Evolutionary conservation across 345 rosid genomes (phyloP), one percentile per base, ranked within the genome.

Genomic region (Citrus reticulata): DNA sequence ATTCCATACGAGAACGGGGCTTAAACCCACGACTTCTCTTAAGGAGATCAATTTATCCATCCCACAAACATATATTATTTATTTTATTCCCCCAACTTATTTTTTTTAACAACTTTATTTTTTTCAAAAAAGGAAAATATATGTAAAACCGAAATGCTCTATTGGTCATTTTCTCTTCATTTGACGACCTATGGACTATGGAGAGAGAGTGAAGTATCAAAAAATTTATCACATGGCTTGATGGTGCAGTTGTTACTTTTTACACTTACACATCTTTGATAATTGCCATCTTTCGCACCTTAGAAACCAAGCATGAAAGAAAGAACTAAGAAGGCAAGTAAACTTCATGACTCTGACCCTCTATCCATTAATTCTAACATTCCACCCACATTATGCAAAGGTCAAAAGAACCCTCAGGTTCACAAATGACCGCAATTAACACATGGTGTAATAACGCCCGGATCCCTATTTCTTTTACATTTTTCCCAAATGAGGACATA

Each of bases 291-390:
- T 51, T 70, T 9, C 51, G 73, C 73, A 81, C 61, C 84, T 81
- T 81, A 68, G 76, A 66, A 72, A 63, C 73, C 20, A 81, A 81
- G 84, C 73, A 71, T 78, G 58, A 25, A n/a, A 68, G 9, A 6
- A 29, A 6, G 27, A 7, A 35, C 46, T 46, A 69, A 84, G 86
- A 78, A 68, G 84, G 34, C 51, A 30, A 74, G 81, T 77, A 75
- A 69, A 70, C 80, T 71, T 87, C 85, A 32, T 64, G 89, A 84
- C 27, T 25, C 49, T 30, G 87, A 83, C 88, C 58, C 22, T 19
- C 77, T 32, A 78, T 81, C 88, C 61, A 66, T 22, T 46, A 70
- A 79, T n/a, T 49, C 70, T 49, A 67, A 78, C 86, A n/a, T 64
- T 73, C 79, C 84, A 79, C 79, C 81, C 72, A 58, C 72, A 42